These are phyloP conservation scores for Limnanthes douglasii DNA, from an alignment of 345 rosid genomes.

Conservation along the genomic window DNA sequence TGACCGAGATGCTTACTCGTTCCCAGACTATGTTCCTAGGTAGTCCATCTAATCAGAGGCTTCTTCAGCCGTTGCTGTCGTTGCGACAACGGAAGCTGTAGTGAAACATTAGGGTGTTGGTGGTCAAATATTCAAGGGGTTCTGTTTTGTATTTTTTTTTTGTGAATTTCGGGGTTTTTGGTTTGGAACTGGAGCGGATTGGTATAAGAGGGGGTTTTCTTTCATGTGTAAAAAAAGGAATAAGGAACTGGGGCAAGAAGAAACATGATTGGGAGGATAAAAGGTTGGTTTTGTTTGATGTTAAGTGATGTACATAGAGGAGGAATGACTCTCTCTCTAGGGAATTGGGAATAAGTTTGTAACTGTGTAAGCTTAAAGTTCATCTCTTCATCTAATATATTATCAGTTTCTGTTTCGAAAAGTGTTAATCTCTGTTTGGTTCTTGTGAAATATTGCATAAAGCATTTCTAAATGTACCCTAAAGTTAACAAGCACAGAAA, in stretches of 20 bases:
- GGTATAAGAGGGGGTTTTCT: constrained; percentile 5
- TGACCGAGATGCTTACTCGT: constrained; percentile 82
- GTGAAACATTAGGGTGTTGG: too few species aligned
- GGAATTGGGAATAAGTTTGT: constrained; percentile 22
- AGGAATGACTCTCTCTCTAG: constrained; percentile 14
- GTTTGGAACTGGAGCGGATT: constrained; percentile 11
- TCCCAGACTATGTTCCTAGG: constrained; percentile 55
- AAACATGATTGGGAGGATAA: constrained; percentile 13
- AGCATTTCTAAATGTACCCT: not conserved
- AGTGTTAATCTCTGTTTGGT: not conserved
- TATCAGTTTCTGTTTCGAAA: constrained; percentile 15
- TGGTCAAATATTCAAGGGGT: too few species aligned
- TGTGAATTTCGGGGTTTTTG: too few species aligned
- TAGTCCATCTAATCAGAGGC: constrained; percentile 63
- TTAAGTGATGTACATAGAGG: constrained; percentile 34
- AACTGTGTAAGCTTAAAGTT: constrained; percentile 22
- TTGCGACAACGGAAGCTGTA: too few species aligned
- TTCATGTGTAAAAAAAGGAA: constrained; percentile 39
- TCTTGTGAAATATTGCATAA: not conserved
- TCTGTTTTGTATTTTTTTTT: too few species aligned
- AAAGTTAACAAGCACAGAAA: not conserved
- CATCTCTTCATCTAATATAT: constrained; percentile 14
- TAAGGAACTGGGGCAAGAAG: constrained; percentile 12
- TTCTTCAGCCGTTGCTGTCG: constrained; percentile 42
- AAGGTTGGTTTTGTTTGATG: constrained; percentile 15